phyloP scores from a whole-genome alignment of 345 rosid species.

The Salix udensis region DNA sequence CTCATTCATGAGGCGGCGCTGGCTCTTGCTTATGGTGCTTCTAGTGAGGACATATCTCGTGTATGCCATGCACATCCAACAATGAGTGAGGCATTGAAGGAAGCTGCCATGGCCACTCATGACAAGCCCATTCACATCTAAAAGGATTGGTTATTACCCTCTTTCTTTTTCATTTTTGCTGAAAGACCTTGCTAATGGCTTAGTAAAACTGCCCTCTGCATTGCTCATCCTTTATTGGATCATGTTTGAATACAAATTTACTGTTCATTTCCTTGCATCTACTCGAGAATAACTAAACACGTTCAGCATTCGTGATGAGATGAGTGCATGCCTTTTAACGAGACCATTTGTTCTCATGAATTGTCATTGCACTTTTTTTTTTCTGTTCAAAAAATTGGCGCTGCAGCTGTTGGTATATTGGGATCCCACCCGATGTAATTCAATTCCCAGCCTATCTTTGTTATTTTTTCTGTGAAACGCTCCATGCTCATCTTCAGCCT shows the following conservation, averaged over 20 bases:
- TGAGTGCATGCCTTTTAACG: neutral
- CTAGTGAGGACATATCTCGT: constrained; percentile 93
- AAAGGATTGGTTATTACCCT: constrained; percentile 3
- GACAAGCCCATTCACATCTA: constrained; percentile 98
- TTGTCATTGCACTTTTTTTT: no score
- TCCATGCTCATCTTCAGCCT: neutral
- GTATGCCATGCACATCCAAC: constrained; percentile 99
- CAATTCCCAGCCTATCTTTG: neutral
- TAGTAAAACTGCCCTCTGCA: constrained; percentile 11
- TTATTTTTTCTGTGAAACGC: neutral
- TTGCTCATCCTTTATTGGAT: constrained; percentile 15
- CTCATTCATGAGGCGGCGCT: constrained; percentile 92
- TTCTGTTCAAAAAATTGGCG: neutral
- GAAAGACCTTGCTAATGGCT: constrained; percentile 14
- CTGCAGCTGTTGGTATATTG: neutral
- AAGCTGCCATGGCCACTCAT: constrained; percentile 98
- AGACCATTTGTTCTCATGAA: neutral
- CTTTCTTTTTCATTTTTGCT: constrained; percentile 17
- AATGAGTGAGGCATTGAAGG: constrained; percentile 99
- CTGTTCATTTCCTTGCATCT: neutral
- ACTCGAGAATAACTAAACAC: neutral
- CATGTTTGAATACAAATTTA: constrained; percentile 23
- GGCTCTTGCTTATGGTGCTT: constrained; percentile 81
- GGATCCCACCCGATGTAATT: neutral
- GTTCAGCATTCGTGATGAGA: neutral